phyloP scores from a whole-genome alignment of 2,329 filamentous ascomycete genomes.

The Colletotrichum simmondsii region DNA sequence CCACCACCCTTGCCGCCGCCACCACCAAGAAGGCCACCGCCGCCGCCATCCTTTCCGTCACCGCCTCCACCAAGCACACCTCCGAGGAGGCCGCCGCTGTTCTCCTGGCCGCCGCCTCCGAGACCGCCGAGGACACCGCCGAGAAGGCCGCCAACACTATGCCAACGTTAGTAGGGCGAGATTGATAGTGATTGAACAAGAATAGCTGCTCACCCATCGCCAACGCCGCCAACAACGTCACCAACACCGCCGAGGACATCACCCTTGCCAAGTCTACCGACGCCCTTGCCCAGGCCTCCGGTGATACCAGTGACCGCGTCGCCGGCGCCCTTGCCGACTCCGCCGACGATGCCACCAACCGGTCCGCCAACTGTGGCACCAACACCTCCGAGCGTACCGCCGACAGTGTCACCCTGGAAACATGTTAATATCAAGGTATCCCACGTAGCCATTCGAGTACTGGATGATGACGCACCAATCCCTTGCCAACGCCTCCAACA shows the following conservation, averaged over 20 bases:
- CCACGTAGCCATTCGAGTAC: not conserved
- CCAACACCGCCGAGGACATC: slow-evolving; percentile 25
- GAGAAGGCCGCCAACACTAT: slow-evolving; percentile 20
- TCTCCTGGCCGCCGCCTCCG: not conserved
- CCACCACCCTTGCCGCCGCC: slow-evolving; percentile 7
- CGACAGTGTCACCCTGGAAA: slow-evolving; percentile 24
- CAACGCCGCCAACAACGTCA: slow-evolving; percentile 27
- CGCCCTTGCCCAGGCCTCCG: slow-evolving; percentile 22
- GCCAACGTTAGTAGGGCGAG: not conserved
- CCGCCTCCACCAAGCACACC: slow-evolving; percentile 27
- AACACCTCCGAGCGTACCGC: slow-evolving; percentile 27
- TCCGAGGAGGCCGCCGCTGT: slow-evolving; percentile 7
- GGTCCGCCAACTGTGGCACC: slow-evolving; percentile 29
- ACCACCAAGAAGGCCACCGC: slow-evolving; percentile 5
- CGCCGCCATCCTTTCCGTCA: not conserved
- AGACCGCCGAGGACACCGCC: slow-evolving; percentile 28
- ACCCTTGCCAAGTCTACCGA: slow-evolving; percentile 25
- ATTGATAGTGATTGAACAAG: not conserved
- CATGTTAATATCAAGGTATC: not conserved
- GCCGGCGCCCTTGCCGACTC: slow-evolving; percentile 25
- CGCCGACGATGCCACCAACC: slow-evolving; percentile 25
- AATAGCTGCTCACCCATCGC: slow-evolving; percentile 16
- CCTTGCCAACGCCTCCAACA: slow-evolving; percentile 30
- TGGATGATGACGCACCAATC: slow-evolving; percentile 11
- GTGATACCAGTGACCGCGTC: slow-evolving; percentile 31